Evolutionary conservation across 768 basidiomycete species (phyloP).

Genomic region (Hericium erinaceus): DNA sequence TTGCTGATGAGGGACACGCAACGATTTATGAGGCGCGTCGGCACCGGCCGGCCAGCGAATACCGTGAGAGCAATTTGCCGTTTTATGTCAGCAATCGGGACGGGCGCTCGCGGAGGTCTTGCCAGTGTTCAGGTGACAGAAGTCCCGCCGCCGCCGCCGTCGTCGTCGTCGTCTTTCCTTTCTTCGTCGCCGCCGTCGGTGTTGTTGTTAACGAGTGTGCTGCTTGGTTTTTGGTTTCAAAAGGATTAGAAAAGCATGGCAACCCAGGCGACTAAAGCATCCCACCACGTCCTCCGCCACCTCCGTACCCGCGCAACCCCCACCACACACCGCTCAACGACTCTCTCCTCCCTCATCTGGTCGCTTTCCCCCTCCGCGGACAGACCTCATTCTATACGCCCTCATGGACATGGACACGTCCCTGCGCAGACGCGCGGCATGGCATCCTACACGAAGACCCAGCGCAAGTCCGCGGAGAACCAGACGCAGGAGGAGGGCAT

Average conservation of each 20-base stretch:
- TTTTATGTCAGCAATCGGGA: too few species aligned
- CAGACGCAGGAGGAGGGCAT: constrained; percentile 4
- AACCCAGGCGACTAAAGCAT: constrained; percentile 1
- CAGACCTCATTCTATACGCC: constrained; percentile 2
- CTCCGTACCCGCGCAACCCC: constrained; percentile 2
- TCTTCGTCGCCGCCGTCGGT: too few species aligned
- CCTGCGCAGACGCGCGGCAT: constrained; percentile 5
- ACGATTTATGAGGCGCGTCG: neutral
- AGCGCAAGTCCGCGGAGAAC: neutral
- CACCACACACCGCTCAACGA: constrained; percentile 8
- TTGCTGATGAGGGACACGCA: too few species aligned
- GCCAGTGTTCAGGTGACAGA: too few species aligned
- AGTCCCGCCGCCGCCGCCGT: too few species aligned
- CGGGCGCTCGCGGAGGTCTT: too few species aligned
- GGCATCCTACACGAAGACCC: constrained; percentile 1
- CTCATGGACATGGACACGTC: neutral
- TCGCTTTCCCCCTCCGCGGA: constrained; percentile 12
- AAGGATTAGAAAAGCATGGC: neutral
- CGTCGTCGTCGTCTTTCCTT: too few species aligned
- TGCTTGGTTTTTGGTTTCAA: too few species aligned
- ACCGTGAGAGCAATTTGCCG: too few species aligned
- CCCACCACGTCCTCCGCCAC: constrained; percentile 1
- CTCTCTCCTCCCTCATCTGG: constrained; percentile 15
- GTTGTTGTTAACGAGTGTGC: too few species aligned
- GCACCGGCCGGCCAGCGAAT: too few species aligned